Evolutionary conservation across 164 flowering plant genomes (phyloP).

Genomic region (Kalanchoe fedtschenkoi): DNA sequence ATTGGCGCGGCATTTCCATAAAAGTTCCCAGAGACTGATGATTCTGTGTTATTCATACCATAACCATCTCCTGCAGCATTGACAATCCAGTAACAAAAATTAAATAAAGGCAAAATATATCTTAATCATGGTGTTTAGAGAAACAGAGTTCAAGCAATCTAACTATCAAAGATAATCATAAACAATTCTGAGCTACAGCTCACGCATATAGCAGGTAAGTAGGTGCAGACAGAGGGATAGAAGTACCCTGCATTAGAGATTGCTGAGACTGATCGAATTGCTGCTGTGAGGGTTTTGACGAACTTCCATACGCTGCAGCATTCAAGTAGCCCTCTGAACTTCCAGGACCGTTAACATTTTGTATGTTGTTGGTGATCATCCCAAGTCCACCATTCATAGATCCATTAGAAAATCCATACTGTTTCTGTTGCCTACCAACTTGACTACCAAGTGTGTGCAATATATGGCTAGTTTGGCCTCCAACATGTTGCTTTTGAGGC

Average conservation of each 20-base stretch:
- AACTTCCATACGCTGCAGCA: conserved; percentile 35
- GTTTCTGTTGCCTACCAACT: conserved; percentile 59
- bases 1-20: conserved; percentile 36
- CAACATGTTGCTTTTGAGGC: conserved; percentile 51
- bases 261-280: conserved; percentile 56
- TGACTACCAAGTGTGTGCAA: conserved; percentile 63
- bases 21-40: conserved; percentile 54
- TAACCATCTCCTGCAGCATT: conserved; percentile 52
- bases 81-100: conserved; percentile 15
- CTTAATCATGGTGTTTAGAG: neutral
- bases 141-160: too few species aligned
- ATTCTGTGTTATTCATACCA: conserved; percentile 39
- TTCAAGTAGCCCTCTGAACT: conserved; percentile 52
- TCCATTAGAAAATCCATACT: conserved; percentile 57
- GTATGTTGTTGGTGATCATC: conserved; percentile 45
- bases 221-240: conserved; percentile 12
- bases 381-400: conserved; percentile 52
- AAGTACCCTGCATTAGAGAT: conserved; percentile 38
- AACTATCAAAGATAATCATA: neutral
- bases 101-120: neutral
- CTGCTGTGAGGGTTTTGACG: conserved; percentile 45
- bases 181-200: too few species aligned
- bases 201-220: neutral
- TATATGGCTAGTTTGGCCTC: conserved; percentile 61
- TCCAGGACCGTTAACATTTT: conserved; percentile 43